Base-by-base conservation (phyloP, 2,329 filamentous ascomycete species). In the Xylaria polymorpha region DNA sequence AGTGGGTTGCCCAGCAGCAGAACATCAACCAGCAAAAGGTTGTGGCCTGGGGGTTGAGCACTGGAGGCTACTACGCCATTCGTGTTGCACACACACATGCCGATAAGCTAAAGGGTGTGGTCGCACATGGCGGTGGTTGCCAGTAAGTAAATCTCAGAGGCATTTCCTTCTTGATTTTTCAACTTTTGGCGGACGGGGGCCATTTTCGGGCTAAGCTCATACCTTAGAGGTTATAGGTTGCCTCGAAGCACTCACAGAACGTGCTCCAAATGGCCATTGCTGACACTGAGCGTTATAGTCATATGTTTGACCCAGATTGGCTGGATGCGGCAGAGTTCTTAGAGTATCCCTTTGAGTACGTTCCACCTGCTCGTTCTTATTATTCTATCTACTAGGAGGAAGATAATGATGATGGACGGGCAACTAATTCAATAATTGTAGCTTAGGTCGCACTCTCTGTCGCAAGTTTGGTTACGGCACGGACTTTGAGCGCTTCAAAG, bases 1-100 rank as follows among this genome's bases (percentile, higher is more conserved):
- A 86, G 72, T 89, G 86, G 86, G 74, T 88, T 15, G 83, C 79
- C 32, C 69, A 75, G 46, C 85, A 86, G 71, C 71, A 79, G 0
- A 79, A 74, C 8, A 83, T 89, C 50, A 85, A 88, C 69, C 81
- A 80, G 64, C 77, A 77, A 37, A 83, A 82, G 59, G 74, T 87
- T 7, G 82, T 84, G 0, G 80, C 86, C 35, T 89, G 87, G 86
- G 86, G 84, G 0, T 87, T 88, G 74, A 84, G 82, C 64, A 89
- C 87, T 0, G 87, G 87, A 18, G 87, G 87, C 0, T 89, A 86
- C 77, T 88, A 89, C 73, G 83, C 85, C 1, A 85, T 89, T 10
- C 81, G 87, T 18, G 74, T 86, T 2, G 87, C 87, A 32, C 86
- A 89, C 73, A 89, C 87, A 7, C 87, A 89, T 70, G 78, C 82